Evolutionary conservation across 225 moss, liverwort and hornwort species (phyloP), one percentile per base, ranked within the genome.

Genomic region (Thuidium tamariscinum): DNA sequence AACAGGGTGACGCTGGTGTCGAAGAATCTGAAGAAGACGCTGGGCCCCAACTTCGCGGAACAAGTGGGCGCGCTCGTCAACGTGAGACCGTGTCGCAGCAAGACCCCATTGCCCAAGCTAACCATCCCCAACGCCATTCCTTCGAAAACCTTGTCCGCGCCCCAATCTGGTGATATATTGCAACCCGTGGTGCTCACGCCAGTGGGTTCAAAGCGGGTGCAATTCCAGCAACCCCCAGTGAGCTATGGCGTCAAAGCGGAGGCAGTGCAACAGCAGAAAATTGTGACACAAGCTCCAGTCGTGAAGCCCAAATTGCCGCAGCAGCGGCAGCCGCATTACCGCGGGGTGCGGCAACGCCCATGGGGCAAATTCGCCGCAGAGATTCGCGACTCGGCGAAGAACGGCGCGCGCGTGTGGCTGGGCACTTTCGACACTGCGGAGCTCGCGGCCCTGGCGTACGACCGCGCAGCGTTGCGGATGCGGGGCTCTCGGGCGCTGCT

Each of bases 281-380:
- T 3, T 10, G 82, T 77, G 56, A 56, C 19, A 42, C 22, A 36
- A 77, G 65, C 41, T 30, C 36, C 81, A 74, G 55, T 65, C 4
- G n/a, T 52, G 41, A 26, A 57, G 68, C 34, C 64, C 41, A 70
- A 86, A 72, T 73, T 34, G 63, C 54, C n/a, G 30, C 64, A 71
- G 46, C 48, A 57, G 61, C 44, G 61, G 34, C 80, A 84, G 87
- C 87, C 90, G 83, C 92, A 92, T 87, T 93, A 90, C 90, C 68
- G 90, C 10, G 93, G 93, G 30, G 93, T 92, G 13, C 26, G 93
- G 60, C 92, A 88, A 56, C 86, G 93, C 10, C 91, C 93, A 0
- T 93, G 93, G 93, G 93, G 92, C 0, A 93, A 93, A 81, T 93
- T 87, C 66, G 90, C 91, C 10, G 92, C 93, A 7, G 93, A 93